phyloP scores from a whole-genome alignment of 257 asterid species.

The Nicotiana knightiana region DNA sequence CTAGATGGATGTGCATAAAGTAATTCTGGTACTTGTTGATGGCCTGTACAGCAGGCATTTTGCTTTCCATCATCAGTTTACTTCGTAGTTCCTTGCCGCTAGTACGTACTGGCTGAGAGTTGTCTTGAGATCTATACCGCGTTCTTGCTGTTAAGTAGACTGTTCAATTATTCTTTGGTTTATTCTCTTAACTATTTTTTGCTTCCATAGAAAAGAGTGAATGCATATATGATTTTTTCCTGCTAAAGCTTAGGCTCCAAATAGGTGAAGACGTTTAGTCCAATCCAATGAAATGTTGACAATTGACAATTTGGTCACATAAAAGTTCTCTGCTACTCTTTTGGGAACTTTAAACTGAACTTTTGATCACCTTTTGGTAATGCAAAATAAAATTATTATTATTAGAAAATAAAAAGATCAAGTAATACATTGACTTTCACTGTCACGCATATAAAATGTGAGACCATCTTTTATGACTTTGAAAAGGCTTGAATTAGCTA shows the following conservation, averaged over 20 bases:
- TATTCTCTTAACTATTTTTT: neutral
- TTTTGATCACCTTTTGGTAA: neutral
- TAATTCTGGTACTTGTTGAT: neutral
- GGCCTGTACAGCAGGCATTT: neutral
- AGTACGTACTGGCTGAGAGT: neutral
- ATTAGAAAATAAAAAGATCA: neutral
- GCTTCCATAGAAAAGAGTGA: neutral
- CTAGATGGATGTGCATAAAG: neutral
- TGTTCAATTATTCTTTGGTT: neutral
- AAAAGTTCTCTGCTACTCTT: neutral
- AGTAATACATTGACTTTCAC: neutral
- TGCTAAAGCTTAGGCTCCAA: neutral
- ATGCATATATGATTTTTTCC: neutral
- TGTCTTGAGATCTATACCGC: neutral
- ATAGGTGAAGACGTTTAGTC: neutral
- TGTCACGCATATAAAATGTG: neutral
- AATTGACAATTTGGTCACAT: neutral
- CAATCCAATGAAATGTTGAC: neutral
- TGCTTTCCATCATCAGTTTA: neutral
- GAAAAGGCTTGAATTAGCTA: neutral
- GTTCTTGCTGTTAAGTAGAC: neutral
- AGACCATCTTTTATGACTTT: neutral
- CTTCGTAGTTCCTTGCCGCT: neutral
- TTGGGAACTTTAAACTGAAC: conserved; percentile 1
- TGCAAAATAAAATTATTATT: neutral